These are phyloP conservation scores for Ophiostoma triangulosporum DNA, from an alignment of 2,329 filamentous ascomycete species.

Conservation along the genomic window DNA sequence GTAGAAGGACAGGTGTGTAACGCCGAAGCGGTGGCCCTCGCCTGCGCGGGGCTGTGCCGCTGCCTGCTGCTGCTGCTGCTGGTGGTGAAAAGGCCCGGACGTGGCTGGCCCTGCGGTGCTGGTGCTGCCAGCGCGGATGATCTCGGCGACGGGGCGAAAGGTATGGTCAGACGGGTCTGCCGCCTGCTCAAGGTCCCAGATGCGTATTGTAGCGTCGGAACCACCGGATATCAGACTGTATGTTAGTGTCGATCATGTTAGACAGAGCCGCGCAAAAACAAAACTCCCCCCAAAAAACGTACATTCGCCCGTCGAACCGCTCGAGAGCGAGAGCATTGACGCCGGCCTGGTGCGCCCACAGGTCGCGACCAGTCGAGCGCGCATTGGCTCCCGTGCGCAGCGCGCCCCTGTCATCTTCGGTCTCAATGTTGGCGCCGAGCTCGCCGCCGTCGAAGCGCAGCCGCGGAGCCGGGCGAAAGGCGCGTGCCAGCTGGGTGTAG, in stretches of 20 bases:
- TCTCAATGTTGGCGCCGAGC: constrained; percentile 20
- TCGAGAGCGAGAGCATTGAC: constrained; percentile 71
- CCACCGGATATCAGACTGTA: constrained; percentile 68
- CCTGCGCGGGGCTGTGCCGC: not conserved
- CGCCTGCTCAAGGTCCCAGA: constrained; percentile 71
- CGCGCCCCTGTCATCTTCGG: constrained; percentile 12
- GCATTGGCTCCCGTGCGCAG: not conserved
- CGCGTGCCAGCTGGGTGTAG: constrained; percentile 50
- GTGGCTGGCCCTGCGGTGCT: not conserved
- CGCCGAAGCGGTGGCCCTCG: constrained; percentile 48
- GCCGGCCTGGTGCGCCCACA: constrained; percentile 62
- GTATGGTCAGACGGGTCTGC: constrained; percentile 28
- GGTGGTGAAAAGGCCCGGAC: not conserved
- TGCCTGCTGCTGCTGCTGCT: not conserved
- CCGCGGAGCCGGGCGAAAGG: constrained; percentile 53
- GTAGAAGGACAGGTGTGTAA: constrained; percentile 66
- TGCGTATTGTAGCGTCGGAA: constrained; percentile 66
- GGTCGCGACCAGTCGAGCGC: constrained; percentile 11
- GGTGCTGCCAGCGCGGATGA: not conserved
- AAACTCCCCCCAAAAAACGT: not conserved
- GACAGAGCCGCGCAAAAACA: not conserved
- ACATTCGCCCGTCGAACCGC: constrained; percentile 66
- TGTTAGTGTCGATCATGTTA: not conserved
- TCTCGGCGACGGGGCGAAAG: constrained; percentile 39
- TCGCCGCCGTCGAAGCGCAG: constrained; percentile 57